Conservation (phyloP, 495 filamentous ascomycete genomes). For the Sporormia fimetaria region DNA sequence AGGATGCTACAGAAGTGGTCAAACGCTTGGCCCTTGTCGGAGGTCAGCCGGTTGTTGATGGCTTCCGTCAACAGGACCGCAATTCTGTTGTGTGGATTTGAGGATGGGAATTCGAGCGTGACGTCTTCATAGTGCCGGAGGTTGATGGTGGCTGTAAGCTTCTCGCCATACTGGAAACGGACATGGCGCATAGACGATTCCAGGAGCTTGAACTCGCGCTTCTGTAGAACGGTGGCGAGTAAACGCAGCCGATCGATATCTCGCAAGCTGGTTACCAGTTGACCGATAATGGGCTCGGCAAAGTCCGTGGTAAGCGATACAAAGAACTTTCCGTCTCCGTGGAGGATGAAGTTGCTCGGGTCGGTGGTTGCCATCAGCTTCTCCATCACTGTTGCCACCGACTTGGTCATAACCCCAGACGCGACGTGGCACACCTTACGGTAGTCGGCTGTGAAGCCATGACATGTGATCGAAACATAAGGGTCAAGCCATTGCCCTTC, state of each 20-base stretch:
- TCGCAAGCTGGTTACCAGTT: conserved; percentile 44
- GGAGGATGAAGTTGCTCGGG: conserved; percentile 50
- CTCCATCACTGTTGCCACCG: conserved; percentile 17
- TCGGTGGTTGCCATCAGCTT: conserved; percentile 40
- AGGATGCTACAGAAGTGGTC: conserved; percentile 44
- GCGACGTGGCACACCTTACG: conserved; percentile 11
- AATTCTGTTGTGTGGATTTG: conserved; percentile 69
- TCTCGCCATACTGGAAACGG: conserved; percentile 45
- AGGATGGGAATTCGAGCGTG: conserved; percentile 43
- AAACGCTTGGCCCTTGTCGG: conserved; percentile 36
- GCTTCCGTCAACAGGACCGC: conserved; percentile 49
- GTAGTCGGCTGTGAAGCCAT: conserved; percentile 8
- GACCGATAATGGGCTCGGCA: conserved; percentile 43
- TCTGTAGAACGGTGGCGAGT: conserved; percentile 50
- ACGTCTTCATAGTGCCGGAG: conserved; percentile 30
- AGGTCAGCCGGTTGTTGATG: conserved; percentile 42
- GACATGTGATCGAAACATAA: conserved; percentile 5
- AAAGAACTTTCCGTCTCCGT: conserved; percentile 46
- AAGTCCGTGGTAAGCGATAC: conserved; percentile 47
- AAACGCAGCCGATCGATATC: conserved; percentile 54
- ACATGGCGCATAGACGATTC: conserved; percentile 50
- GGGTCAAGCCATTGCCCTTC: conserved; percentile 10
- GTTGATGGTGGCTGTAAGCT: conserved; percentile 28
- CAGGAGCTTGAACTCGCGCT: conserved; percentile 42
- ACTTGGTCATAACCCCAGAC: conserved; percentile 7